Base-by-base conservation (phyloP, 139 green algal genomes). In the Chlorella sorokiniana region DNA sequence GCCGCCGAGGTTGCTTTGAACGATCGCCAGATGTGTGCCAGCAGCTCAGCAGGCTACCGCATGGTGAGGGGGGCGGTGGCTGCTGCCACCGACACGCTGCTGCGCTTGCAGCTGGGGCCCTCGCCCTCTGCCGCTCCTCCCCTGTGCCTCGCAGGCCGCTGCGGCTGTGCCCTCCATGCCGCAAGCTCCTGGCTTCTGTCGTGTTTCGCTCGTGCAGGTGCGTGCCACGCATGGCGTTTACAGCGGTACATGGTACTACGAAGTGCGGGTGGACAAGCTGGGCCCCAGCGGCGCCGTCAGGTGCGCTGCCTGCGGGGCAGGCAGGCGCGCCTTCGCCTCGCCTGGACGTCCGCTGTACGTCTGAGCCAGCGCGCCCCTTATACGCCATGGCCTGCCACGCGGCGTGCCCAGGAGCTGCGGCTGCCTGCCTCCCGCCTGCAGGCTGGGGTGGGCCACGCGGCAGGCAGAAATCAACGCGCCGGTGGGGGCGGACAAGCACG, bases 381-480 rank as follows among this genome's bases (percentile, higher is more conserved):
- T n/a, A n/a, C n/a, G n/a, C 16, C 48, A 56, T 56, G 48, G 14
- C 48, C 11, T 56, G 16, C 48, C 37, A 33, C 35, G 45, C 3
- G 14, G 25, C 16, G 35, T 14, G 64, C 10, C 35, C 33, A n/a
- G 22, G 11, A 16, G 11, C 67, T 22, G 29, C 22, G 5, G 7
- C 40, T 2, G 20, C 38, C 41, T 52, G 41, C 14, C 9, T 8
- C 6, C 31, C 70, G 25, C 9, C 22, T 44, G 59, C 75, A 79
- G 73, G 73, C 7, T 81, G 41, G 75, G 75, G 29, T 98, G 93
- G 91, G 86, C 90, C 64, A 96, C 92, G 0, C 85, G 87, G 52
- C 84, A 90, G 61, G 87, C 89, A 7, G 92, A 98, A 79, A 81
- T 98, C 6, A 87, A 97, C 54, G 94, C 89, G n/a, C 94, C 94